Percentiles rank a stretch among this genome's conserved stretches.
Evolutionary conservation across 2,329 filamentous ascomycete genomes (phyloP).

Genomic region (Ceratocystis eucalypticola): DNA sequence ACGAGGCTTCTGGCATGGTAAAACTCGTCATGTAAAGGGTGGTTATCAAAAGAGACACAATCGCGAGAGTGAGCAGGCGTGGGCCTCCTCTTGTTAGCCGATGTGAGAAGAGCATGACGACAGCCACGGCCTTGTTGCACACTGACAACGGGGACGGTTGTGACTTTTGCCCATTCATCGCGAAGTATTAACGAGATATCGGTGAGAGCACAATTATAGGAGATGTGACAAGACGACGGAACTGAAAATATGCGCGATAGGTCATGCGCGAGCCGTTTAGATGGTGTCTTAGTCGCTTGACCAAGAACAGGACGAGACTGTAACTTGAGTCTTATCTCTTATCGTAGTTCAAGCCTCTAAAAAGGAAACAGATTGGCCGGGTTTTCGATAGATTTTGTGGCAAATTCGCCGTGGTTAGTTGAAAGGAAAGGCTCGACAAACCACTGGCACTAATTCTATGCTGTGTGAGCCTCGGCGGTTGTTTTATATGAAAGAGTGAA

Average conservation of each 20-base stretch:
- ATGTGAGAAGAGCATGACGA: constrained; percentile 27
- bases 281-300: background rate
- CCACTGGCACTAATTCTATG: background rate
- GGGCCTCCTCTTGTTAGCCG: constrained; percentile 30
- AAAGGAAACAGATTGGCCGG: background rate
- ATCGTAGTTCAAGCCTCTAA: background rate
- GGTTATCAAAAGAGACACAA: constrained; percentile 25
- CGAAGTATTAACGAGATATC: background rate
- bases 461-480: background rate
- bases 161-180: constrained; percentile 14
- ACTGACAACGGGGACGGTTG: constrained; percentile 1
- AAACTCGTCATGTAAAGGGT: constrained; percentile 21
- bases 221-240: background rate
- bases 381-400: background rate
- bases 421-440: background rate
- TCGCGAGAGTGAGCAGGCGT: constrained; percentile 24
- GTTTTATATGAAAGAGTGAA: background rate
- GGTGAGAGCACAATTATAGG: too few relatives aligned
- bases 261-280: background rate
- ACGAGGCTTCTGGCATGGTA: constrained; percentile 13
- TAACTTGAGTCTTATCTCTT: background rate
- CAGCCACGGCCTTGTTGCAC: constrained; percentile 1
- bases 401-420: background rate
- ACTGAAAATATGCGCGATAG: background rate
- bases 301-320: background rate